Base-by-base conservation (phyloP, 352 stramenopile species). In the Globisporangium emineosum region DNA sequence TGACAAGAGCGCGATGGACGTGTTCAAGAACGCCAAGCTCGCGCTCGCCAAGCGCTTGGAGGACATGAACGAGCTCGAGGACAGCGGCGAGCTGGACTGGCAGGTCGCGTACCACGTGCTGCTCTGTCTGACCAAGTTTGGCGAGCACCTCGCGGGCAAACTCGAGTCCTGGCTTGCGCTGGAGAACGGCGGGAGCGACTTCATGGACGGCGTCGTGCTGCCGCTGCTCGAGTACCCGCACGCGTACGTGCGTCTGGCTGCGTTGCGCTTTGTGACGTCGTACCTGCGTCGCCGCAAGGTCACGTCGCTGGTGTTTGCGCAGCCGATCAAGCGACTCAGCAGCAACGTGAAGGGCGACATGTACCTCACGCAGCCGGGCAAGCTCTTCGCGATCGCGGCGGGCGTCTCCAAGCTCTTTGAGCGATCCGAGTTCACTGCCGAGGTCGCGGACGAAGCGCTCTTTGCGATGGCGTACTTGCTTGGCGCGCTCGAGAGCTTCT, bases 191-290 rank as follows among this genome's bases (percentile, higher is more conserved):
- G 51, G 51, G 50, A 52, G 60, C 61, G 58, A 66, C 9, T 80
- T 91, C 37, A 23, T 90, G 21, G 75, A 88, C 45, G 64, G 67
- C 15, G 71, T 90, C 5, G 70, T 83, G 40, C 67, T 90, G 17
- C 70, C 75, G 21, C 61, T 94, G 35, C 66, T 91, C 42, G 76
- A 88, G 60, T 94, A 89, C 60, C 89, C 88, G 0, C 89, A 97
- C 59, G 76, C 74, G 5, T 79, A 78, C 68, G 88, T 97, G 62
- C 87, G 87, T 47, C 71, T 89, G 13, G 68, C 78, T 4, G 77
- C 85, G 15, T 65, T 89, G 17, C 69, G 72, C 23, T 67, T 92
- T 37, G 25, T 94, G 51, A 81, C 67, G 25, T 89, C 84, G 61
- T 94, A 94, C 65, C 8, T 95, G 61, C 59, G 76, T 15, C 77